These are phyloP conservation scores for Tetragonia tetragonoides DNA, from an alignment of 148 eudicot species.

Conservation along the genomic window DNA sequence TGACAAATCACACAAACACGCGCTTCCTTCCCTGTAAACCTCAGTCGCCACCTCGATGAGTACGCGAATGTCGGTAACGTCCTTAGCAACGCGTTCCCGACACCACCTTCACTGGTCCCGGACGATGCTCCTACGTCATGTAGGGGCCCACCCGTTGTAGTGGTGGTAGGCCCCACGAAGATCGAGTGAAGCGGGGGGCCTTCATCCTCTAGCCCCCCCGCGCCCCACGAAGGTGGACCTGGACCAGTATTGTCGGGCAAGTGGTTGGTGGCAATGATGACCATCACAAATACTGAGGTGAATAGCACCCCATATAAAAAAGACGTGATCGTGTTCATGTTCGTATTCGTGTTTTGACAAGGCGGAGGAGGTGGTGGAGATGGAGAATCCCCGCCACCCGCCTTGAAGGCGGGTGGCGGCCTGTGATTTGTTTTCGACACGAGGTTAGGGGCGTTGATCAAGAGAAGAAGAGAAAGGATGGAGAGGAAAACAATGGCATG, in stretches of 20 bases:
- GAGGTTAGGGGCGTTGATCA: constrained; percentile 17
- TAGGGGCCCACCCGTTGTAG: too few species aligned
- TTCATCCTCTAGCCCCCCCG: too few species aligned
- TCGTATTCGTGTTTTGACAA: neutral
- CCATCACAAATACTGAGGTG: constrained; percentile 2
- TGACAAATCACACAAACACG: constrained; percentile 29
- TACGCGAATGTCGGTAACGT: constrained; percentile 39
- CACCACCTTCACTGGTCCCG: constrained; percentile 25
- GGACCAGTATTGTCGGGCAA: neutral
- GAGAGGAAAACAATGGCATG: constrained; percentile 30
- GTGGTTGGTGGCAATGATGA: constrained; percentile 2
- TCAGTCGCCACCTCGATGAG: constrained; percentile 24
- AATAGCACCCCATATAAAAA: constrained; percentile 27
- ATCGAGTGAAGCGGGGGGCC: neutral
- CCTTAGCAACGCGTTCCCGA: constrained; percentile 26
- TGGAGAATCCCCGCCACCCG: neutral
- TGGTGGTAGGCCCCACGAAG: neutral
- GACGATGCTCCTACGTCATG: too few species aligned
- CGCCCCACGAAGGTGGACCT: neutral
- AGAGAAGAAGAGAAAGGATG: constrained; percentile 27
- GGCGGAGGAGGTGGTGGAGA: neutral
- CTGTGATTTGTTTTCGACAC: neutral
- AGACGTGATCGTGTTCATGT: constrained; percentile 2
- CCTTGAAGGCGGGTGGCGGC: neutral
- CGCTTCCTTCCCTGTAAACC: constrained; percentile 18